Percentiles rank a stretch among this genome's conserved stretches.
These are phyloP conservation scores for Ogataea nonfermentans DNA, from an alignment of 805 yeast species.

Conservation along the genomic window DNA sequence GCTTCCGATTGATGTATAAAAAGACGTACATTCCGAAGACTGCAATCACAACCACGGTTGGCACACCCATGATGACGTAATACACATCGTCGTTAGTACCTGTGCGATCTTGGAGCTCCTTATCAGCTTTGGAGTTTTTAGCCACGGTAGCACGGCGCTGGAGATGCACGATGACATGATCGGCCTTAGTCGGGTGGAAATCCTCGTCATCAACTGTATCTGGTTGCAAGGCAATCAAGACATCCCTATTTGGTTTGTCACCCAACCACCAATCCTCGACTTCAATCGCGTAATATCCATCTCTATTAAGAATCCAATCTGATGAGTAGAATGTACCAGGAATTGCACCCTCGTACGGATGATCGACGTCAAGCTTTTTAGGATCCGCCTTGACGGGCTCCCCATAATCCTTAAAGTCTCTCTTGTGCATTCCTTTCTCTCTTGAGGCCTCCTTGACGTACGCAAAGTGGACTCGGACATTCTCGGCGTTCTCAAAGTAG, in stretches of 20 bases:
- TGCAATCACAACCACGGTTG: slow-evolving; percentile 60
- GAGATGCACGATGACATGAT: slow-evolving; percentile 44
- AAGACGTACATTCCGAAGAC: slow-evolving; percentile 65
- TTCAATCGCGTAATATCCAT: slow-evolving; percentile 65
- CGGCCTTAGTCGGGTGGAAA: slow-evolving; percentile 47
- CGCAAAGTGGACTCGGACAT: slow-evolving; percentile 66
- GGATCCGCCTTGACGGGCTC: slow-evolving; percentile 21
- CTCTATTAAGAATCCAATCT: slow-evolving; percentile 63
- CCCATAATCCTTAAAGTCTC: slow-evolving; percentile 30
- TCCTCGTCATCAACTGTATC: slow-evolving; percentile 63
- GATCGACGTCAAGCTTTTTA: slow-evolving; percentile 18
- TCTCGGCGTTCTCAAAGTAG: slow-evolving; percentile 57
- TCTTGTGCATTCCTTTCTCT: slow-evolving; percentile 55
- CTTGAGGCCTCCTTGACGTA: slow-evolving; percentile 54
- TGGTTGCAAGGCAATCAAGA: slow-evolving; percentile 73
- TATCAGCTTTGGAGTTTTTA: slow-evolving; percentile 39
- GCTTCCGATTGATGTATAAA: slow-evolving; percentile 51
- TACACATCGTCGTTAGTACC: slow-evolving; percentile 47
- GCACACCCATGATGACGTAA: slow-evolving; percentile 65
- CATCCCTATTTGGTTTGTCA: slow-evolving; percentile 50
- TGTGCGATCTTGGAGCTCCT: slow-evolving; percentile 33
- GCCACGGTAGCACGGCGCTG: slow-evolving; percentile 53
- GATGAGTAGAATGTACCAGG: slow-evolving; percentile 55
- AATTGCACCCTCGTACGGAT: slow-evolving; percentile 28
- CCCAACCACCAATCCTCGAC: slow-evolving; percentile 64